Percentiles rank a stretch among this genome's conserved stretches.
Evolutionary conservation across 2,329 filamentous ascomycete genomes (phyloP).

Genomic region (Venturia pyrina): DNA sequence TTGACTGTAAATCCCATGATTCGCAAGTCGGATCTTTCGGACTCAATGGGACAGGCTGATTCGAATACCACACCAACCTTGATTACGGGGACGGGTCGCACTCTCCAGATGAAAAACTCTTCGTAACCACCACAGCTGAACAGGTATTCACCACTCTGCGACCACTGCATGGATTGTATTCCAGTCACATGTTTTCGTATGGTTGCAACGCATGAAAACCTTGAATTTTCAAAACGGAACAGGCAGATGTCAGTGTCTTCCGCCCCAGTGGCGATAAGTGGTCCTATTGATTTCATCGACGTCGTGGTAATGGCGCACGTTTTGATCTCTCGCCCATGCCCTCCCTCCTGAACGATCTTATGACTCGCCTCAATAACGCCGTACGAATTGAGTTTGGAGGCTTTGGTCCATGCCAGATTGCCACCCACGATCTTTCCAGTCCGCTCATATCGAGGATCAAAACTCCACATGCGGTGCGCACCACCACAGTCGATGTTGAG

Average conservation of each 20-base stretch:
- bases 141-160: constrained; percentile 53
- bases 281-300: constrained; percentile 9
- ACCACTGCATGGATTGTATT: constrained; percentile 72
- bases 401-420: constrained; percentile 66
- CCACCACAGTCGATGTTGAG: constrained; percentile 73
- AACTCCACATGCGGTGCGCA: constrained; percentile 68
- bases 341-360: constrained; percentile 51
- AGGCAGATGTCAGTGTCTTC: constrained; percentile 70
- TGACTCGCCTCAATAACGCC: constrained; percentile 31
- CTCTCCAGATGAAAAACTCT: constrained; percentile 78
- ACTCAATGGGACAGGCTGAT: constrained; percentile 38
- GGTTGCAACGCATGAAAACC: background rate
- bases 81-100: constrained; percentile 45
- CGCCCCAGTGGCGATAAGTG: constrained; percentile 54
- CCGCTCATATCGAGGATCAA: constrained; percentile 25
- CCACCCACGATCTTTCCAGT: constrained; percentile 26
- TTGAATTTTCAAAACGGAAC: constrained; percentile 19
- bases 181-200: constrained; percentile 74
- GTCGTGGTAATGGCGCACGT: constrained; percentile 39
- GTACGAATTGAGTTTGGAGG: constrained; percentile 42
- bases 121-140: constrained; percentile 83
- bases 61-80: constrained; percentile 44
- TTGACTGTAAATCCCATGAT: constrained; percentile 68
- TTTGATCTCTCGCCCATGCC: constrained; percentile 82
- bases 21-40: constrained; percentile 55